Percentiles rank a stretch among this genome's conserved stretches.
phyloP scores from a whole-genome alignment of 305 asterid genomes.

The Fraxinus nigra region DNA sequence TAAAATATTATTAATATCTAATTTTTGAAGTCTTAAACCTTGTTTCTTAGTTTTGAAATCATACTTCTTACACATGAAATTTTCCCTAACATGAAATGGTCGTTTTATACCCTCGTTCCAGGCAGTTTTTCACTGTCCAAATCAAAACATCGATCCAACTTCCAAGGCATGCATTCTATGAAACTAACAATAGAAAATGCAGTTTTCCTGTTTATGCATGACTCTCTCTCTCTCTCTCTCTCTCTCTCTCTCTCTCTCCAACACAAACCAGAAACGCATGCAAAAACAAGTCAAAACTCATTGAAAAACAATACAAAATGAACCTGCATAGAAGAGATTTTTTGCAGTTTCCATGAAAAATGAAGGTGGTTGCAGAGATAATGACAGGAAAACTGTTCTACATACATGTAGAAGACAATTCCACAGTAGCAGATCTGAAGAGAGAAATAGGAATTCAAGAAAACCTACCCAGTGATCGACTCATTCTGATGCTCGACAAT shows the following conservation, averaged over 20 bases:
- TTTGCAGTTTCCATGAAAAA: slow-evolving; percentile 12
- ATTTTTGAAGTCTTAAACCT: too few species aligned
- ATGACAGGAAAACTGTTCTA: slow-evolving; percentile 48
- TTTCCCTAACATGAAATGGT: too few species aligned
- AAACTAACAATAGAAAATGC: not conserved
- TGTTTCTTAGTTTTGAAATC: too few species aligned
- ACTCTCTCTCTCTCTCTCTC: not conserved
- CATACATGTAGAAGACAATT: slow-evolving; percentile 38
- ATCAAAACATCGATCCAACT: not conserved
- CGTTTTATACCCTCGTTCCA: too few species aligned
- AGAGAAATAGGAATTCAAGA: slow-evolving; percentile 46
- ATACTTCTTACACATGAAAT: too few species aligned
- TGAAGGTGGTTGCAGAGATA: slow-evolving; percentile 58
- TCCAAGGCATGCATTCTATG: not conserved
- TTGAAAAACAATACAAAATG: not conserved
- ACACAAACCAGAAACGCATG: not conserved
- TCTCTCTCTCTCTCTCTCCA: not conserved
- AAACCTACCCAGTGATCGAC: slow-evolving; percentile 43
- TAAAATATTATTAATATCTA: too few species aligned
- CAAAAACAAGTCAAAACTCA: not conserved
- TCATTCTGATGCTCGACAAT: slow-evolving; percentile 43
- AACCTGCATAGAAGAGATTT: not conserved
- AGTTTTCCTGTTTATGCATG: not conserved
- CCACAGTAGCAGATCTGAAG: slow-evolving; percentile 53
- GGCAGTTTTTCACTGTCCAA: not conserved